These are phyloP conservation scores for Pharus latifolius DNA, from an alignment of 176 grass and related monocot species.

Conservation along the genomic window DNA sequence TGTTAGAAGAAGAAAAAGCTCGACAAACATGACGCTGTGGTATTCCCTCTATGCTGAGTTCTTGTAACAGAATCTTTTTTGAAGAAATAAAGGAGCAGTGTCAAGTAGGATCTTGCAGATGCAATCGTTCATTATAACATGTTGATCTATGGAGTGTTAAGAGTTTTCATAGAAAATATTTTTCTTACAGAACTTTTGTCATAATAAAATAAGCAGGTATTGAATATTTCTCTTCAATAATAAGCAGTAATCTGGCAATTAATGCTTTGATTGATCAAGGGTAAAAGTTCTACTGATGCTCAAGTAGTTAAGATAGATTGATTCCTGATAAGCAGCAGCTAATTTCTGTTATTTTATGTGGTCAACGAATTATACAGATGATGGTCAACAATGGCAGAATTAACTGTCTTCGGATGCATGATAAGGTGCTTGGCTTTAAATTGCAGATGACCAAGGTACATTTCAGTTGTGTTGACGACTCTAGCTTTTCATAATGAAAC, in stretches of 20 bases:
- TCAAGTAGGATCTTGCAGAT: not conserved
- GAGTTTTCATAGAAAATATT: conserved; percentile 6
- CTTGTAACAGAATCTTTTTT: not conserved
- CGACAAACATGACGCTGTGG: conserved; percentile 35
- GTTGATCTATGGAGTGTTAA: not conserved
- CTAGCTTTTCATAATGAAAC: not conserved
- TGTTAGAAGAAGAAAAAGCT: conserved; percentile 88
- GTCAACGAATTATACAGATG: not conserved
- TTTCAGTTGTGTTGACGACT: conserved; percentile 1
- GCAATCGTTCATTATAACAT: not conserved
- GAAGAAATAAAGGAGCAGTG: conserved; percentile 1
- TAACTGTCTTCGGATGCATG: not conserved
- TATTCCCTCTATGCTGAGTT: conserved; percentile 17
- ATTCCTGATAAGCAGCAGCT: not conserved
- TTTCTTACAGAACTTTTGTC: not conserved
- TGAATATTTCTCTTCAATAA: not conserved
- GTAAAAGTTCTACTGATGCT: not conserved
- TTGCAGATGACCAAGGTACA: conserved; percentile 1
- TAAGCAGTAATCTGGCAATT: not conserved
- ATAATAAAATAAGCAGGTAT: not conserved
- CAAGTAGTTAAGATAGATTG: not conserved
- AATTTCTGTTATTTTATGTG: conserved; percentile 6
- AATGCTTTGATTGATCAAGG: not conserved
- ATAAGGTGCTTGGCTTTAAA: not conserved
- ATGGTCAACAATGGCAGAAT: not conserved